Evolutionary conservation across 768 basidiomycete species (phyloP).

Genomic region (Amanita brunnescens): DNA sequence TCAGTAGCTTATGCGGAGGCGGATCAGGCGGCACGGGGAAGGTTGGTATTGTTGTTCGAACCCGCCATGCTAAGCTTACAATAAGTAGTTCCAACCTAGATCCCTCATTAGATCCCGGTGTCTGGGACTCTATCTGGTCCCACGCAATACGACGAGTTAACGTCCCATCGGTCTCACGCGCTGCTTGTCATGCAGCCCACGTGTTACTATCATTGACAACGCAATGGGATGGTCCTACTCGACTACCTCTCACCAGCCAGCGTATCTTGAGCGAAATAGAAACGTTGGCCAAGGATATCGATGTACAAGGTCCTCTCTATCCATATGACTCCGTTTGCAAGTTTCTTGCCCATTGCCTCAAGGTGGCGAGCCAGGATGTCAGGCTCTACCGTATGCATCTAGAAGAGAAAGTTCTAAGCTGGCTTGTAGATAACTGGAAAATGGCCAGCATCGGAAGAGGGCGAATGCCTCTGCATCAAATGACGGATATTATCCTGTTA

Average conservation of each 20-base stretch:
- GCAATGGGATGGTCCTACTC: slow-evolving; percentile 14
- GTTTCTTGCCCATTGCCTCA: slow-evolving; percentile 64
- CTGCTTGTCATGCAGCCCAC: slow-evolving; percentile 67
- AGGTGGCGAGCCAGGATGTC: slow-evolving; percentile 71
- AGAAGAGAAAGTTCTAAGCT: slow-evolving; percentile 78
- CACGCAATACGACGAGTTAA: slow-evolving; percentile 70
- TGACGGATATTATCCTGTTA: slow-evolving; percentile 54
- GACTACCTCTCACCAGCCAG: slow-evolving; percentile 39
- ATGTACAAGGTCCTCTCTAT: slow-evolving; percentile 81
- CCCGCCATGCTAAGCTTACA: slow-evolving; percentile 6
- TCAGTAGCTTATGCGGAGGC: slow-evolving; percentile 52
- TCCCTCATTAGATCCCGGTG: slow-evolving; percentile 16
- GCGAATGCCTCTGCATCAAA: slow-evolving; percentile 42
- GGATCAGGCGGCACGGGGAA: slow-evolving; percentile 11
- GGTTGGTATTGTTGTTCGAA: slow-evolving; percentile 1
- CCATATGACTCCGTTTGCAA: slow-evolving; percentile 88
- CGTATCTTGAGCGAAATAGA: slow-evolving; percentile 69
- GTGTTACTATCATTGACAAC: slow-evolving; percentile 32
- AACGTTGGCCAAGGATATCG: slow-evolving; percentile 69
- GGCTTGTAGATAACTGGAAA: slow-evolving; percentile 73
- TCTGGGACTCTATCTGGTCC: slow-evolving; percentile 82
- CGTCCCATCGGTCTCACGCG: slow-evolving; percentile 61
- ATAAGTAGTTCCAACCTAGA: not conserved
- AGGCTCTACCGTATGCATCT: slow-evolving; percentile 76
- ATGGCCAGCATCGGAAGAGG: slow-evolving; percentile 26